Percentiles rank a stretch among this genome's conserved stretches.
Conservation (phyloP, 805 yeast genomes). For the Teunomyces lycoperdinae region DNA sequence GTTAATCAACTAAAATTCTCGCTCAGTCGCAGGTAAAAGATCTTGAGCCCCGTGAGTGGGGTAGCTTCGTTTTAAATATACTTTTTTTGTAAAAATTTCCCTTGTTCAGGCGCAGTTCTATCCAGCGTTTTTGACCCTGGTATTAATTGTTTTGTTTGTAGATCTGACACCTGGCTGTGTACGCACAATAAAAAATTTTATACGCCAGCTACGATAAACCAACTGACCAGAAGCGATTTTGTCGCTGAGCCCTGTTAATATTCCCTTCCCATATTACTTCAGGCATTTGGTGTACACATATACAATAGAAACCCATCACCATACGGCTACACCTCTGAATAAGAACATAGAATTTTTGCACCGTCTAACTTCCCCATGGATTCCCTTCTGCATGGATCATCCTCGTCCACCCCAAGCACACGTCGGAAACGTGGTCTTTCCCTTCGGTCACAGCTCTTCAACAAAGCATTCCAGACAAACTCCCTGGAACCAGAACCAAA, state of each 20-base stretch:
- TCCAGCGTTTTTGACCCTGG: background rate
- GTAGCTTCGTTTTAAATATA: too few species aligned
- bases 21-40: too few species aligned
- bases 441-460: slow-evolving; percentile 62
- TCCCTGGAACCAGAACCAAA: slow-evolving; percentile 22
- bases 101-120: background rate
- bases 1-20: too few species aligned
- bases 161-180: background rate
- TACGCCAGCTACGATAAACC: background rate
- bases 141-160: background rate
- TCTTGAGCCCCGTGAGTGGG: too few species aligned
- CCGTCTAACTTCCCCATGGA: background rate
- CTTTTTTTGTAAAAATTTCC: too few species aligned
- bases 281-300: too few species aligned
- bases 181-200: background rate
- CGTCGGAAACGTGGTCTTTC: slow-evolving; percentile 63
- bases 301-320: too few species aligned
- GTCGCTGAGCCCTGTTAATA: background rate
- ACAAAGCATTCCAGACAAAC: slow-evolving; percentile 30
- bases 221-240: background rate
- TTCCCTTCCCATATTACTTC: too few species aligned
- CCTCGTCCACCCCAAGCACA: slow-evolving; percentile 14
- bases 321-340: too few species aligned
- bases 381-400: background rate
- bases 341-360: background rate